Conservation (phyloP, 2,329 filamentous ascomycete species). For the Amesomyces nigricolor region DNA sequence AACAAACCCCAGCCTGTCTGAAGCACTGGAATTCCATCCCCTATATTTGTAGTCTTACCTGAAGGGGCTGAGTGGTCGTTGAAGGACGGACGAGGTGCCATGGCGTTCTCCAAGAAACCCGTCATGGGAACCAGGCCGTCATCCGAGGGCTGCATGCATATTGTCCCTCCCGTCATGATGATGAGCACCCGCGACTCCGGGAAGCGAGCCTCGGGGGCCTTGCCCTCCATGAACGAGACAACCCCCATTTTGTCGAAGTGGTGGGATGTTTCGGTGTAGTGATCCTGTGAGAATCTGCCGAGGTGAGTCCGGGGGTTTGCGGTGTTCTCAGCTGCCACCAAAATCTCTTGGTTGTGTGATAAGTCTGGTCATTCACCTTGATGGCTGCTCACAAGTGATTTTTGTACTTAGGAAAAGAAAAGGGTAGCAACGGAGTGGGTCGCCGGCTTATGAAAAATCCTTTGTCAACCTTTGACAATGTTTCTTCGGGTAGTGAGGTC, state of each 20-base stretch:
- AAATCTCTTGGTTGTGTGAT: neutral
- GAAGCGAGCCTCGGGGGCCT: conserved; percentile 17
- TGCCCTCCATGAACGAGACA: conserved; percentile 20
- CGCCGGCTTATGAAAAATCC: neutral
- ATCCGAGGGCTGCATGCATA: conserved; percentile 81
- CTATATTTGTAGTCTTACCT: conserved; percentile 28
- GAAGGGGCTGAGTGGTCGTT: conserved; percentile 64
- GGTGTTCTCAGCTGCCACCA: neutral
- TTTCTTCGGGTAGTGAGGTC: neutral
- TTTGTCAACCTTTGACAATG: neutral
- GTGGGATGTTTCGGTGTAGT: neutral
- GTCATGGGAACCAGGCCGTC: conserved; percentile 75
- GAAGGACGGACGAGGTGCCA: conserved; percentile 77
- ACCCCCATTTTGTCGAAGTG: conserved; percentile 22
- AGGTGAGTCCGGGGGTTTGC: neutral
- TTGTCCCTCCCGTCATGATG: conserved; percentile 84
- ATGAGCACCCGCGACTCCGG: conserved; percentile 80
- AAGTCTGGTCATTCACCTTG: neutral
- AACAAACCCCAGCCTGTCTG: neutral
- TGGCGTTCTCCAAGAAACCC: conserved; percentile 75
- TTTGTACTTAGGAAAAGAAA: neutral
- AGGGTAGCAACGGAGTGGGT: neutral
- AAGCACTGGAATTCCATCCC: neutral
- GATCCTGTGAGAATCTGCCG: neutral
- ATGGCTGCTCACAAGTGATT: too few species aligned